phyloP scores from a whole-genome alignment of 805 yeast genomes.

The Tetrapisispora fleetii region DNA sequence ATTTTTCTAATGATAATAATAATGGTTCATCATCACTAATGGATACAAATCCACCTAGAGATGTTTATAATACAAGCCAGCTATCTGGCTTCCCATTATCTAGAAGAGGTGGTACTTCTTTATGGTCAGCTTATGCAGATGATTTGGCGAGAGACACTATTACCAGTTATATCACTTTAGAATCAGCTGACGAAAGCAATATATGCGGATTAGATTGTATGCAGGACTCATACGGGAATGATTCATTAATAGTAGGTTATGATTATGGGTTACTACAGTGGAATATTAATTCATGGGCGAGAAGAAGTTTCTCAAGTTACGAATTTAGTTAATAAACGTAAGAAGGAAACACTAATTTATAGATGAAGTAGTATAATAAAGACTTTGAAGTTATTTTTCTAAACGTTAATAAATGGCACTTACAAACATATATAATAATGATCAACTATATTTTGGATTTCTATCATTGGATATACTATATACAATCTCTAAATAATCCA shows the following conservation, averaged over 20 bases:
- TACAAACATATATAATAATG: too few relatives aligned
- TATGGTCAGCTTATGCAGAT: background rate
- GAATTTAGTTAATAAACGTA: conserved; percentile 29
- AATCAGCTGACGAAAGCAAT: conserved; percentile 34
- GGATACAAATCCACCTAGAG: background rate
- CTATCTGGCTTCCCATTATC: conserved; percentile 2
- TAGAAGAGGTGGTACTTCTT: background rate
- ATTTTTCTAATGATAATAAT: background rate
- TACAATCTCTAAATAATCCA: conserved; percentile 36
- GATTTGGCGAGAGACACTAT: conserved; percentile 1
- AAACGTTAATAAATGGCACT: background rate
- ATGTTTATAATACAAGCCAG: background rate
- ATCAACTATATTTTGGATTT: too few relatives aligned
- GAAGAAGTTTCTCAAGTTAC: conserved; percentile 52
- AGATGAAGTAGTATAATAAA: background rate
- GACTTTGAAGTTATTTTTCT: background rate
- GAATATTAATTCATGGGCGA: conserved; percentile 56
- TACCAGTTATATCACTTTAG: conserved; percentile 2
- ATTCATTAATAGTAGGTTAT: conserved; percentile 47
- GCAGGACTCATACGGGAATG: conserved; percentile 38
- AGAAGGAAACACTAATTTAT: too few relatives aligned
- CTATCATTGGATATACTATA: too few relatives aligned
- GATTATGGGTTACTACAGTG: conserved; percentile 61
- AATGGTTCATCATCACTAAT: background rate
- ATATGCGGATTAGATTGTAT: conserved; percentile 56